Evolutionary conservation across 2,329 filamentous ascomycete species (phyloP).

Genomic region (Helminthosporium solani): DNA sequence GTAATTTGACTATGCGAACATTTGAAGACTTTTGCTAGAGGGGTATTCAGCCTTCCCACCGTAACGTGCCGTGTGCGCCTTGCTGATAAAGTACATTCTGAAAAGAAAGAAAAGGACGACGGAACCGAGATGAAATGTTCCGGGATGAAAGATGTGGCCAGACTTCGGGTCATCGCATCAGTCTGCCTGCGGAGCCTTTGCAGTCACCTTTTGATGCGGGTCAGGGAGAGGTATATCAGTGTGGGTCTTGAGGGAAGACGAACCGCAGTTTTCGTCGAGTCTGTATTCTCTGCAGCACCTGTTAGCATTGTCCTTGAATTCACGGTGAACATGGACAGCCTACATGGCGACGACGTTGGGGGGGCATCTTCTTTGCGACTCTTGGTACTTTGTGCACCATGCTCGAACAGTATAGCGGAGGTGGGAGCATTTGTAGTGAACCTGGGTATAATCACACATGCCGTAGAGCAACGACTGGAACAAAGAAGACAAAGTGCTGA

Average conservation of each 20-base stretch:
- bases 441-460: constrained; percentile 63
- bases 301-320: constrained; percentile 10
- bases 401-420: constrained; percentile 57
- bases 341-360: constrained; percentile 57
- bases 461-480: constrained; percentile 17
- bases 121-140: no score
- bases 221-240: constrained; percentile 11
- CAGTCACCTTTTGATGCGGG: constrained; percentile 36
- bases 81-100: constrained; percentile 19
- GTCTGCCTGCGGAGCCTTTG: constrained; percentile 27
- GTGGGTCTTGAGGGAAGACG: constrained; percentile 10
- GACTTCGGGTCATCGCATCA: constrained; percentile 11
- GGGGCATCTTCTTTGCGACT: constrained; percentile 57
- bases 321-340: constrained; percentile 8
- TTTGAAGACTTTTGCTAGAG: constrained; percentile 22
- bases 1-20: constrained; percentile 29
- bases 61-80: constrained; percentile 25
- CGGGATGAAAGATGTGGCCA: constrained; percentile 1
- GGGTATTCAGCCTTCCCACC: constrained; percentile 35
- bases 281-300: constrained; percentile 46
- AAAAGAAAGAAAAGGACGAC: constrained; percentile 9
- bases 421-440: constrained; percentile 59
- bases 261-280: constrained; percentile 51
- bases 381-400: constrained; percentile 57
- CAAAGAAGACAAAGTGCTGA: constrained; percentile 20